Evolutionary conservation across 1,284 basidiomycete species (phyloP).

Genomic region (Fistulinella staudtii): DNA sequence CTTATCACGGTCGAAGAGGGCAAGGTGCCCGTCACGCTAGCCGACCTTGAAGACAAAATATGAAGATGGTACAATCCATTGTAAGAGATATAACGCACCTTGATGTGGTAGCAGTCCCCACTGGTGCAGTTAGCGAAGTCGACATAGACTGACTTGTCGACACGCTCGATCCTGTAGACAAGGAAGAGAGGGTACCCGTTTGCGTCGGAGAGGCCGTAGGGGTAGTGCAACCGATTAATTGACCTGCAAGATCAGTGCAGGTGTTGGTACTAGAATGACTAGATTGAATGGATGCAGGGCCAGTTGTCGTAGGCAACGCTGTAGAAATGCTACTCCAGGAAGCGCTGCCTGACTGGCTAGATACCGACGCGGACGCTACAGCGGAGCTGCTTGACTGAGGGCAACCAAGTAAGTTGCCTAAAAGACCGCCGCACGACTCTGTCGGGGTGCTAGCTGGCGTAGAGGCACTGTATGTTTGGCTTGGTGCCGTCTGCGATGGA

Average conservation of each 20-base stretch:
- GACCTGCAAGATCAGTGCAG: neutral
- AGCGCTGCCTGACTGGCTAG: too few species aligned
- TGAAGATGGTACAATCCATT: too few species aligned
- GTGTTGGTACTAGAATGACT: neutral
- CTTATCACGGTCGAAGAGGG: constrained; percentile 26
- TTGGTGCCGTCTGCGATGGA: too few species aligned
- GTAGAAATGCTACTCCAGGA: neutral
- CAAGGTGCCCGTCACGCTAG: constrained; percentile 2
- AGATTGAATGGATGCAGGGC: neutral
- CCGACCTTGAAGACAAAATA: too few species aligned
- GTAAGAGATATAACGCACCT: too few species aligned
- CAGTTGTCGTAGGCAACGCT: neutral
- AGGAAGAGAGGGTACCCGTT: constrained; percentile 1
- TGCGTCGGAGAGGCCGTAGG: neutral
- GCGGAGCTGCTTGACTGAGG: constrained; percentile 1
- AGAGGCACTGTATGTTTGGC: too few species aligned
- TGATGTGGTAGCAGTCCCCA: too few species aligned
- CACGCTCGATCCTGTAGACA: neutral
- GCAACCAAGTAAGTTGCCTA: constrained; percentile 10
- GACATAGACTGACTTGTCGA: neutral
- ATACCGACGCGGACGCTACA: too few species aligned
- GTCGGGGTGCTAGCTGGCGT: neutral
- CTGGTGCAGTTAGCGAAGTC: too few species aligned
- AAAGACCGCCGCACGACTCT: neutral
- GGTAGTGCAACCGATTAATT: neutral